Base-by-base conservation (phyloP, 2,329 filamentous ascomycete genomes). In the Metarhizium robertsii region DNA sequence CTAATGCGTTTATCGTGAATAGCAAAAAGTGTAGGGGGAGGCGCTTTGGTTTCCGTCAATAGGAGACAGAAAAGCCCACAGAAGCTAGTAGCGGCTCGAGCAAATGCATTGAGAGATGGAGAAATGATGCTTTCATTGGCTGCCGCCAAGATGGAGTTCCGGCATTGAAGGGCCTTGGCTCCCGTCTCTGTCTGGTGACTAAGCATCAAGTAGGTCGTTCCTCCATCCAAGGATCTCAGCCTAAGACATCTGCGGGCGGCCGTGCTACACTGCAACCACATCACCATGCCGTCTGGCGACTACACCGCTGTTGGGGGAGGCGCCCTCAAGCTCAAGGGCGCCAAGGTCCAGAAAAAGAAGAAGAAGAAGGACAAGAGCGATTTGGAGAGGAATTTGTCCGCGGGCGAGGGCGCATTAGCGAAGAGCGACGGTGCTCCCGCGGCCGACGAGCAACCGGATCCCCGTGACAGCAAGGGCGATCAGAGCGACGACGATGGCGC, bases 251-350 rank as follows among this genome's bases (percentile, higher is more conserved):
- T 25, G 25, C 25, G 25, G 25, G 25, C 25, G 25, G 25, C 25
- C 25, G 25, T 25, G 25, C 38, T 5, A 20, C 16, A 20, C 6
- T 2, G 7, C n/a, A 18, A 45, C 34, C 38, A 47, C 30, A 14
- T 40, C 51, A 45, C 20, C 46, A 34, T 91, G 87, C 81, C 85
- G 29, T 79, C 83, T 55, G 86, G 88, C 69, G 89, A 95, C 62
- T 95, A 95, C 75, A 71, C 79, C 50, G 74, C 83, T 59, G 71
- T 77, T 55, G 79, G 80, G 58, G 79, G 86, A 65, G 90, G 90
- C 63, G 87, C 86, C 58, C 81, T 96, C 38, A 92, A 90, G 68
- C 80, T 96, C 58, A 96, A 96, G 75, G 90, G 91, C 65, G 80
- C 76, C 59, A 85, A 84, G 65, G 75, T 82, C 65, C 75, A 82